Base-by-base conservation (phyloP, 345 rosid species). In the Lagerstroemia speciosa region DNA sequence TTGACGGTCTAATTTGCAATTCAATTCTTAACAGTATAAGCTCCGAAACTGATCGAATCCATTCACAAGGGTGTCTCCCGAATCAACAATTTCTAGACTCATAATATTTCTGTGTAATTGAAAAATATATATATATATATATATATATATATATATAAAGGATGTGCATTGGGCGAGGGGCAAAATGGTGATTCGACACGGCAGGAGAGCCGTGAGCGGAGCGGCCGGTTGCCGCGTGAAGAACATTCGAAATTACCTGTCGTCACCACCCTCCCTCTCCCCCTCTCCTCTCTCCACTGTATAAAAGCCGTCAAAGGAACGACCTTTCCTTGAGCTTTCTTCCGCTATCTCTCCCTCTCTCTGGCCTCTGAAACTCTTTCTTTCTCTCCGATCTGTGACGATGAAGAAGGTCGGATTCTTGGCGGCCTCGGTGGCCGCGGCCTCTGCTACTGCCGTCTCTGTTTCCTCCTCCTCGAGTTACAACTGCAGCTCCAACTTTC, bases 351-450 rank as follows among this genome's bases (percentile, higher is more conserved):
- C 63, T 48, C 62, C 37, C 64, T 34, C 0, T 63, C 5, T 29
- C 31, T n/a, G n/a, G n/a, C n/a, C n/a, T n/a, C n/a, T n/a, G n/a
- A n/a, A n/a, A n/a, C n/a, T n/a, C n/a, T n/a, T n/a, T n/a, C n/a
- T n/a, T n/a, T 20, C 27, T 14, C 65, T 62, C 0, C 29, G 9
- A 15, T 45, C 37, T 27, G 43, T 26, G 0, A 31, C 66, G 26
- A 73, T 73, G 76, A 73, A 73, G 69, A 73, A 73, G 36, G 30
- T 72, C 1, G 76, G 72, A 33, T 6, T 68, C 53, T 41, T 73
- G 17, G 76, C 32, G n/a, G 76, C 72, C 41, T 68, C 76, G 26
- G 61, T 68, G 36, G 76, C 72, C 8, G 76, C 72, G 26, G 68
- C 76, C 34, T 68, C 76, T 9, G 72, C 67, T 29, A 61, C 71